A percentile compares a stretch with the other conserved stretches of the same genome.
Conservation (phyloP, 1,284 basidiomycete species). For the Volvariella volvacea region DNA sequence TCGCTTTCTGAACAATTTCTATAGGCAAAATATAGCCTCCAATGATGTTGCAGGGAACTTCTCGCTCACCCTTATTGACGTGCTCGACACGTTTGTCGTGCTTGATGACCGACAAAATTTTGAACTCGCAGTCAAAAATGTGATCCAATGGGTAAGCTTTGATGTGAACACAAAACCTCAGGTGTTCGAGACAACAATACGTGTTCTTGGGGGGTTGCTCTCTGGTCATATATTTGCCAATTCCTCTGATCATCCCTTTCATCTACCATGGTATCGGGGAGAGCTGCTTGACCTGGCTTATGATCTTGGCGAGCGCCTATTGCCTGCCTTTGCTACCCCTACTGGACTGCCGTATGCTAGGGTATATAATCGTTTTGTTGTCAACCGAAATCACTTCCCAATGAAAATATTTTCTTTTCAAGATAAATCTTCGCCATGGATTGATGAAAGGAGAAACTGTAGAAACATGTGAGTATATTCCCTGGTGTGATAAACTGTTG, state of each 20-base stretch:
- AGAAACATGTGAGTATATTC: conserved; percentile 64
- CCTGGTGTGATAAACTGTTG: not conserved
- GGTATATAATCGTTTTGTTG: conserved; percentile 32
- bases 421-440: conserved; percentile 76
- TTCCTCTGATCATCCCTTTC: conserved; percentile 55
- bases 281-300: conserved; percentile 75
- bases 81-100: conserved; percentile 76
- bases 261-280: conserved; percentile 70
- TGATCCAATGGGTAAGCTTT: conserved; percentile 76
- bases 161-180: conserved; percentile 89
- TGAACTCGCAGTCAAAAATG: conserved; percentile 66
- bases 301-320: conserved; percentile 77
- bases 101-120: conserved; percentile 70
- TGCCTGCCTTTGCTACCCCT: conserved; percentile 84
- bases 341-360: conserved; percentile 89
- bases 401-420: conserved; percentile 9
- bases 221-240: conserved; percentile 81
- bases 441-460: conserved; percentile 60
- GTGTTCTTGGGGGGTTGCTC: conserved; percentile 82
- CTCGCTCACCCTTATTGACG: conserved; percentile 76
- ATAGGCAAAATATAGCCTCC: conserved; percentile 60
- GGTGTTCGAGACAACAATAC: conserved; percentile 87
- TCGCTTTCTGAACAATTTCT: conserved; percentile 8
- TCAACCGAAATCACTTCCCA: conserved; percentile 6
- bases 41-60: conserved; percentile 89